Conservation (phyloP, 768 basidiomycete genomes). For the Favolaschia claudopus region DNA sequence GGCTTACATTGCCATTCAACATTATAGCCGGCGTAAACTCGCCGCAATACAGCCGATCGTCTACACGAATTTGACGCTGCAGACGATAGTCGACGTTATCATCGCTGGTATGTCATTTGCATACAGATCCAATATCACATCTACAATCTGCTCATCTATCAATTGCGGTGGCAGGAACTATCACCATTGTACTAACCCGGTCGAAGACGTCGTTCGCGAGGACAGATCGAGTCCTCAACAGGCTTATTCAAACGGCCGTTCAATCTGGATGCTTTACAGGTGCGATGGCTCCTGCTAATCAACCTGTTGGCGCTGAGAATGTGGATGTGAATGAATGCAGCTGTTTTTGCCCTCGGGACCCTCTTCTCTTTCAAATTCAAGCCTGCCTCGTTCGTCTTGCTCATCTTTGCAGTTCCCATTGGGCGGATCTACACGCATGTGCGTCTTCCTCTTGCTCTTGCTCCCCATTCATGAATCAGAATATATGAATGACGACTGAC, state of each 20-base stretch:
- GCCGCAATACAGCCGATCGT: slow-evolving; percentile 12
- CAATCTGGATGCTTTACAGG: slow-evolving; percentile 11
- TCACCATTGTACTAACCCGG: neutral
- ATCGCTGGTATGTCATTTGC: slow-evolving; percentile 9
- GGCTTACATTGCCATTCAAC: too few species aligned
- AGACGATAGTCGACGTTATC: slow-evolving; percentile 1
- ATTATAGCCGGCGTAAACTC: neutral
- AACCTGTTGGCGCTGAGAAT: neutral
- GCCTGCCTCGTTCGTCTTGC: neutral
- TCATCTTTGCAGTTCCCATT: slow-evolving; percentile 6
- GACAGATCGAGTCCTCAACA: slow-evolving; percentile 5
- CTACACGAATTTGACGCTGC: neutral
- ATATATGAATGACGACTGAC: too few species aligned
- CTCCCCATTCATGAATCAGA: too few species aligned
- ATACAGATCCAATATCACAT: neutral
- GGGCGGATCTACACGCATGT: slow-evolving; percentile 18
- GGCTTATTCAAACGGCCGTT: slow-evolving; percentile 1
- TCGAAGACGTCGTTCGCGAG: neutral
- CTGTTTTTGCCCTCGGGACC: slow-evolving; percentile 12
- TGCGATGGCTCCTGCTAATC: neutral
- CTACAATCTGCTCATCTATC: neutral
- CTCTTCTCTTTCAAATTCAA: slow-evolving; percentile 5
- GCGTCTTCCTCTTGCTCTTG: too few species aligned
- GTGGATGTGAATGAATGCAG: neutral
- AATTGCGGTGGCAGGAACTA: neutral